phyloP scores from a whole-genome alignment of 106 monocot genomes.

The Vanilla planifolia region DNA sequence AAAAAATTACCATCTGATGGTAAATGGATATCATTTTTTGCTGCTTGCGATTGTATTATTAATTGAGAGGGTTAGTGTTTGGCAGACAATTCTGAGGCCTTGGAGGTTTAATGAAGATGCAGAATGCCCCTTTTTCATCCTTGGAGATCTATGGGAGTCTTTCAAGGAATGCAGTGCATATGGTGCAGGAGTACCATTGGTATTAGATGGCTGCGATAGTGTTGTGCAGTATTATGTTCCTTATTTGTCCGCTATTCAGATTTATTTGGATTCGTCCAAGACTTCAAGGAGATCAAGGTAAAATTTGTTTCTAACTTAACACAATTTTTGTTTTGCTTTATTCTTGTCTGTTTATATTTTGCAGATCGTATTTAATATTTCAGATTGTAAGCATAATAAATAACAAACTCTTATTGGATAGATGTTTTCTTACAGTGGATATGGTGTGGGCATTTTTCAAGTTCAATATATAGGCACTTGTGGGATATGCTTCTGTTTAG shows the following conservation, averaged over 20 bases:
- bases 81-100: conserved; percentile 36
- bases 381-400: too few species aligned
- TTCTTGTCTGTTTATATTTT: too few species aligned
- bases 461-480: too few species aligned
- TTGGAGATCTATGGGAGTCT: conserved; percentile 68
- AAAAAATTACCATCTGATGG: too few species aligned
- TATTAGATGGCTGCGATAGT: conserved; percentile 37
- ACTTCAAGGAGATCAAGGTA: too few species aligned
- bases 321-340: neutral
- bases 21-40: neutral
- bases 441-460: too few species aligned
- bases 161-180: conserved; percentile 77
- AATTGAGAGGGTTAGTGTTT: neutral
- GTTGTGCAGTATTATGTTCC: conserved; percentile 83
- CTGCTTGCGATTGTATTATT: conserved; percentile 1
- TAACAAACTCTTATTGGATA: too few species aligned
- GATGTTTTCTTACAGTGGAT: too few species aligned
- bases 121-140: conserved; percentile 34
- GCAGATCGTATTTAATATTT: too few species aligned
- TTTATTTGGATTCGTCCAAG: conserved; percentile 33
- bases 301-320: too few species aligned
- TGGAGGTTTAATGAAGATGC: conserved; percentile 28
- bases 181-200: conserved; percentile 66
- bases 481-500: too few species aligned
- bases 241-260: conserved; percentile 68